Evolutionary conservation across 495 filamentous ascomycete genomes (phyloP), one percentile per base, ranked within the genome.

Genomic region (Saxophila tyrrhenica): DNA sequence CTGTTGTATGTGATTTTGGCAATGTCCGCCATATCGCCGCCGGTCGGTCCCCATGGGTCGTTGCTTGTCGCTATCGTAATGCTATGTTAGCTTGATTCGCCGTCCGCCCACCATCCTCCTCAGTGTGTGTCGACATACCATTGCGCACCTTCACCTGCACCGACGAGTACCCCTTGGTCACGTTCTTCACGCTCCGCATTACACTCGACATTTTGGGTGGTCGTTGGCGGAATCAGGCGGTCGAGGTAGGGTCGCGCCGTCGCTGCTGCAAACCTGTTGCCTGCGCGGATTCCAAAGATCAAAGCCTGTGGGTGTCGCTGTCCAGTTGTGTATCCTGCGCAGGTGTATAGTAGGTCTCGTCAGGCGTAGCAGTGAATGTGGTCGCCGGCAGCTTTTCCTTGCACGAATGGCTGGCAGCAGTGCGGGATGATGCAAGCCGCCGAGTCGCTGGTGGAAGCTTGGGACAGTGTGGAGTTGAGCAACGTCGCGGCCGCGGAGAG

Each of bases 71-170:
- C 94, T 97, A 58, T 47, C 58, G 48, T 48, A 61, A 57, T 51
- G 53, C 63, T 65, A 21, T 21, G 45, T 48, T 20, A 48, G 45
- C 45, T 9, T 22, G 25, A 22, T 44, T n/a, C 19, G 17, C n/a
- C 35, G 47, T 49, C 17, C 22, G 29, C 46, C 38, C 13, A 20
- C 1, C 29, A 50, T 25, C 19, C n/a, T 48, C 20, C 21, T 29
- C 35, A 20, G 45, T 58, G 52, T 48, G 54, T 39, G 57, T 55
- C 49, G 41, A 13, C 85, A 57, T 77, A 95, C 91, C 91, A 91
- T 97, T 95, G 74, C 94, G 87, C 69, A 99, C 94, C 75, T 96
- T 99, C 64, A 97, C 87, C 77, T 99, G 90, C 65, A 94, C 87
- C 58, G 78, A 82, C 22, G 94, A 96, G 70, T 99, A 99, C 64